Evolutionary conservation across 306 rosid species (phyloP).

Genomic region (Cicer yamashitae): DNA sequence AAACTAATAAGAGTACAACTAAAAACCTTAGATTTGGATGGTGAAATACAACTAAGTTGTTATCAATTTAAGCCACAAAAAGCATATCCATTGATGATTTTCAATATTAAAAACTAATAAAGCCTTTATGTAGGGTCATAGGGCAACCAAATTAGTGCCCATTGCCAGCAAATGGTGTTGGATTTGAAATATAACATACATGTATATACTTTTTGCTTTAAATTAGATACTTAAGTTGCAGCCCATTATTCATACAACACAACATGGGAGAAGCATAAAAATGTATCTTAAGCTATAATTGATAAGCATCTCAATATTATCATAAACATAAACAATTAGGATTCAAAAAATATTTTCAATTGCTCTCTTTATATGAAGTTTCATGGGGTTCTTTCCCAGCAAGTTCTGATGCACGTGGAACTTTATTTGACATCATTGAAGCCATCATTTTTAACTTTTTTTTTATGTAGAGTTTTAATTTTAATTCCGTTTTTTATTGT

Average conservation of each 20-base stretch:
- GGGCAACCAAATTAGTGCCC: constrained; percentile 43
- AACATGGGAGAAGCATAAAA: constrained; percentile 53
- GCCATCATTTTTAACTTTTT: constrained; percentile 2
- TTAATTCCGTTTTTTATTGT: background rate
- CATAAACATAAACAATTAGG: constrained; percentile 36
- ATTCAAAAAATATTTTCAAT: constrained; percentile 36
- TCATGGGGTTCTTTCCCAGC: constrained; percentile 30
- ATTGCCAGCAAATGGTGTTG: constrained; percentile 49
- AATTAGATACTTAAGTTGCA: constrained; percentile 42
- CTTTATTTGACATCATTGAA: constrained; percentile 33
- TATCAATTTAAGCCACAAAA: constrained; percentile 48
- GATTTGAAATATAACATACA: constrained; percentile 11
- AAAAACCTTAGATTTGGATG: constrained; percentile 45
- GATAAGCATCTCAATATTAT: constrained; percentile 39
- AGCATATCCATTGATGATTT: constrained; percentile 36
- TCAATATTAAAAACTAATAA: constrained; percentile 14
- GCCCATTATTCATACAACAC: constrained; percentile 54
- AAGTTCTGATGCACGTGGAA: constrained; percentile 40
- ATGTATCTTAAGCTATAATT: constrained; percentile 36
- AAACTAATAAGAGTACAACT: constrained; percentile 23
- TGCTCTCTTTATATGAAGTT: constrained; percentile 29
- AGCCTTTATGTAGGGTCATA: constrained; percentile 51
- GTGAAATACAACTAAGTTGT: constrained; percentile 51
- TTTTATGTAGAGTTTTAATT: background rate
- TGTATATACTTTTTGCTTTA: constrained; percentile 34